Evolutionary conservation across 1,139 yeast genomes (phyloP), one percentile per base, ranked within the genome.

Genomic region (Candida glucosophila): DNA sequence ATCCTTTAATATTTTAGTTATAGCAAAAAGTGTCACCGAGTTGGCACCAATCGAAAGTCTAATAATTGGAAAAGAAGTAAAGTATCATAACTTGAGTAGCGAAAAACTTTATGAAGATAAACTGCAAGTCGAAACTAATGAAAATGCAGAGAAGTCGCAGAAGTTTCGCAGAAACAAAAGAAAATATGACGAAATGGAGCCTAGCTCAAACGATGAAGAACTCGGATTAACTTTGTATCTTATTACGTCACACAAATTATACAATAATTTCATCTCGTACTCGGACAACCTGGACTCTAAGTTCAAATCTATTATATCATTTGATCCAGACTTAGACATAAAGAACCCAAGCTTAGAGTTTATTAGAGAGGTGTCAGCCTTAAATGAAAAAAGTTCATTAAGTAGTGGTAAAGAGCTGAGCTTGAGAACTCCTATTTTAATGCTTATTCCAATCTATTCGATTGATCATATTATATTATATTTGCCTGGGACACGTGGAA

Each of bases 1-100:
- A n/a, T n/a, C n/a, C n/a, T 35, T 35, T 25, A 49, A 65, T 20
- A 42, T 77, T 13, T 51, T 74, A 22, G 60, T 79, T n/a, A 67
- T 76, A 4, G 77, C 83, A 0, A 67, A 67, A 21, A 69, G 64
- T 36, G 64, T 77, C 18, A 75, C 77, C 39, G 90, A 79, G 42
- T 49, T 80, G 39, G 92, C 80, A 40, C 51, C 78, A 22, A 59
- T 80, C 4, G 92, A 80, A 43, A 78, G 83, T 0, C 52, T 76
- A 14, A 47, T 78, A 12, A 57, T 78, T 15, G 90, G 90, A 1
- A 73, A 78, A 40, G 49, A 58, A 20, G 46, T 75, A 15, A 58
- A 61, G 31, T 76, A 77, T 41, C 65, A 65, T 33, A 66, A 83
- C 39, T 62, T 74, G 31, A 72, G 81, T 21, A 77, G 80, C 10